These are phyloP conservation scores for Cetradonia linearis DNA, from an alignment of 495 filamentous ascomycete species.

Conservation along the genomic window DNA sequence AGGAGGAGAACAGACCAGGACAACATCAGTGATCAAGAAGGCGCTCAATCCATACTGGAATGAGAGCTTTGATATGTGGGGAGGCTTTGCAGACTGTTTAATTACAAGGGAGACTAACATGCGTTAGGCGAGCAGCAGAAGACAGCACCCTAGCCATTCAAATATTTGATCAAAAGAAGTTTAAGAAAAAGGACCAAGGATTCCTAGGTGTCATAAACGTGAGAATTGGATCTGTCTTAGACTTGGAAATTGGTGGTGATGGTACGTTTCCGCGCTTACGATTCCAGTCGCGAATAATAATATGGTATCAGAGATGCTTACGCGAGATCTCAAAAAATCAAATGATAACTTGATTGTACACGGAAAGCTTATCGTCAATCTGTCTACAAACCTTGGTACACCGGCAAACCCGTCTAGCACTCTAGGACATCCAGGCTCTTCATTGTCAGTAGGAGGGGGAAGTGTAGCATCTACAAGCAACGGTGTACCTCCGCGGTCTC, in stretches of 20 bases:
- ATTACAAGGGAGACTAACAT: conserved; percentile 11
- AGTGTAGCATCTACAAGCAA: conserved; percentile 21
- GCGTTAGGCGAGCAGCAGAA: conserved; percentile 65
- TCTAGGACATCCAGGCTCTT: conserved; percentile 26
- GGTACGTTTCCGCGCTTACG: conserved; percentile 47
- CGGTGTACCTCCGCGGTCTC: conserved; percentile 23
- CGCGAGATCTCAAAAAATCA: conserved; percentile 94
- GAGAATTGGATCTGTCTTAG: conserved; percentile 84
- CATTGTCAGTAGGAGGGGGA: conserved; percentile 19
- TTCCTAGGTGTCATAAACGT: conserved; percentile 98
- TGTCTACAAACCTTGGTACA: conserved; percentile 73
- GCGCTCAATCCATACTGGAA: conserved; percentile 99
- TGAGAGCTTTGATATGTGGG: conserved; percentile 93
- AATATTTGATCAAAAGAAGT: conserved; percentile 99
- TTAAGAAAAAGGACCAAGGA: conserved; percentile 99
- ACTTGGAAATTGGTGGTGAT: conserved; percentile 79
- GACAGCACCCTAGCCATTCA: conserved; percentile 95
- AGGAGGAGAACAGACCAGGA: conserved; percentile 91
- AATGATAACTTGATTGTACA: conserved; percentile 97
- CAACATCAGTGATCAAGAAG: conserved; percentile 90
- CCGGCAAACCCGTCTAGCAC: conserved; percentile 40
- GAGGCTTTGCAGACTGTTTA: conserved; percentile 9
- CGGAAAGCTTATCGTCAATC: conserved; percentile 90
- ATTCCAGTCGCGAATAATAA: not conserved
- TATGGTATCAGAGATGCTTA: conserved; percentile 70